A percentile compares a stretch with the other conserved stretches of the same genome.
Evolutionary conservation across 2,329 filamentous ascomycete genomes (phyloP).

Genomic region (Fusarium sp.): DNA sequence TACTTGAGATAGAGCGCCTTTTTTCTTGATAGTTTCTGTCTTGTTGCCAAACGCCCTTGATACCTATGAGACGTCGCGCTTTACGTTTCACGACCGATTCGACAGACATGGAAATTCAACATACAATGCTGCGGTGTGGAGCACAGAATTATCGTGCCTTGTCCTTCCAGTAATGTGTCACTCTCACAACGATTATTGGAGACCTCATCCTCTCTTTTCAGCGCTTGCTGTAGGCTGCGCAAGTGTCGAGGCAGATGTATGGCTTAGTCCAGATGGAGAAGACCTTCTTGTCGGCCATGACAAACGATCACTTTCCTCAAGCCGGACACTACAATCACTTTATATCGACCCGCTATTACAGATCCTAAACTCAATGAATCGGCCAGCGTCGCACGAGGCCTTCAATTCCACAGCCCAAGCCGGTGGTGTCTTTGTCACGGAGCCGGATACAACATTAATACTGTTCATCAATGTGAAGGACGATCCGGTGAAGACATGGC

Average conservation of each 20-base stretch:
- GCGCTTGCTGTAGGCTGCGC: not conserved
- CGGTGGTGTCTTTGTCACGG: not conserved
- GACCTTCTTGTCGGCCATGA: not conserved
- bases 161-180: not conserved
- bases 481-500: not conserved
- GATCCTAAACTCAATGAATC: not conserved
- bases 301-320: not conserved
- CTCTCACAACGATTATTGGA: conserved; percentile 1
- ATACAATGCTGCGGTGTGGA: not conserved
- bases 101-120: not conserved
- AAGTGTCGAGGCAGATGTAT: not conserved
- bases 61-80: not conserved
- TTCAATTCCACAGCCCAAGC: not conserved
- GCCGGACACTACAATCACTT: not conserved
- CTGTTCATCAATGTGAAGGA: not conserved
- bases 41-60: not conserved
- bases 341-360: not conserved
- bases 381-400: fast-evolving
- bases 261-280: not conserved
- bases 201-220: not conserved
- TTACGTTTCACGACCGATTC: not conserved
- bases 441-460: not conserved
- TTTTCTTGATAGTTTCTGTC: not conserved
- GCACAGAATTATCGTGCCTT: not conserved
- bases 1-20: not conserved